Evolutionary conservation across 768 basidiomycete genomes (phyloP).

Genomic region (Boletellus sp.): DNA sequence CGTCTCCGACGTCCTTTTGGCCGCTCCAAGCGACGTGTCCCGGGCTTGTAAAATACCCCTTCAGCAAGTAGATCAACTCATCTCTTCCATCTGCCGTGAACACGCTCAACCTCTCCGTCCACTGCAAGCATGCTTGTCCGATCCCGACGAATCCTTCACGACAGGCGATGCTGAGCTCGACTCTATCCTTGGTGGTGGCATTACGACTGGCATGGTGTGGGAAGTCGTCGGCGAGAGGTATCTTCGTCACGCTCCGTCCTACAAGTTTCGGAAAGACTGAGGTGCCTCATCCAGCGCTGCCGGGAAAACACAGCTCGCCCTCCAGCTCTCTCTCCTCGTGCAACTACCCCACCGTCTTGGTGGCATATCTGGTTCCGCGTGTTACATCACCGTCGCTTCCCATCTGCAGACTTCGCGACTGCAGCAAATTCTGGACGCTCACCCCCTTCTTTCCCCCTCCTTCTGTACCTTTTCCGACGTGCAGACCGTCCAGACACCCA

Average conservation of each 20-base stretch:
- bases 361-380: slow-evolving; percentile 63
- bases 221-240: slow-evolving; percentile 90
- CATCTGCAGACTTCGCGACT: slow-evolving; percentile 66
- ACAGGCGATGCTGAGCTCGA: slow-evolving; percentile 77
- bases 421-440: slow-evolving; percentile 56
- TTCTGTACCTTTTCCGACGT: slow-evolving; percentile 52
- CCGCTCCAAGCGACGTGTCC: slow-evolving; percentile 48
- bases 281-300: slow-evolving; percentile 58
- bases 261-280: slow-evolving; percentile 5
- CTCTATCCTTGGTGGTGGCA: slow-evolving; percentile 68
- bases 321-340: slow-evolving; percentile 77
- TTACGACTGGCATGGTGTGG: slow-evolving; percentile 77
- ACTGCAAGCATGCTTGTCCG: slow-evolving; percentile 39
- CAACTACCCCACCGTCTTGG: slow-evolving; percentile 61
- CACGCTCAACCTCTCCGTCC: slow-evolving; percentile 36
- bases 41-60: slow-evolving; percentile 52
- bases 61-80: slow-evolving; percentile 46
- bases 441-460: slow-evolving; percentile 43
- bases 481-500: slow-evolving; percentile 57
- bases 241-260: not conserved
- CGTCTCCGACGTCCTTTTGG: slow-evolving; percentile 48
- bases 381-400: slow-evolving; percentile 75
- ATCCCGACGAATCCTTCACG: slow-evolving; percentile 51
- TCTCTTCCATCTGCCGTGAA: slow-evolving; percentile 47
- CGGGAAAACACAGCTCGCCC: slow-evolving; percentile 90